A percentile compares a stretch with the other conserved stretches of the same genome.
These are phyloP conservation scores for Pseudohyphozyma bogoriensis DNA, from an alignment of 768 basidiomycete genomes.

Conservation along the genomic window DNA sequence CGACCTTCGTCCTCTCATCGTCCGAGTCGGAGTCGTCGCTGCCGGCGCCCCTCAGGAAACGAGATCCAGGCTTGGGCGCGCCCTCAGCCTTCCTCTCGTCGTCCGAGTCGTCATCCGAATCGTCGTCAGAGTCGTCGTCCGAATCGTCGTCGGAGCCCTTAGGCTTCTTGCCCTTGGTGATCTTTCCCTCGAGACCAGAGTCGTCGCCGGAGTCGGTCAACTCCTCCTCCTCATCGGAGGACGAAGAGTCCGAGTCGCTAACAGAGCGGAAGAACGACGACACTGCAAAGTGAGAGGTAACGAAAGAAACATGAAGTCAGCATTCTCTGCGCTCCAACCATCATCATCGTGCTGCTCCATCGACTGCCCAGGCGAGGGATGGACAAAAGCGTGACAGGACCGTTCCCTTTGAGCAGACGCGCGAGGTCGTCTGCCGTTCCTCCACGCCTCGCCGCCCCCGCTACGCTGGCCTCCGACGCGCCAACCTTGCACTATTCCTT, in stretches of 20 bases:
- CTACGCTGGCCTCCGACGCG: background rate
- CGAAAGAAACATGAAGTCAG: too few species aligned
- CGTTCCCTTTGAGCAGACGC: too few species aligned
- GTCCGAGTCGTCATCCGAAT: conserved; percentile 45
- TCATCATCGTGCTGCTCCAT: too few species aligned
- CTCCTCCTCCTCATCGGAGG: conserved; percentile 32
- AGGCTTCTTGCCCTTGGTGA: conserved; percentile 48
- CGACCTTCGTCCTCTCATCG: conserved; percentile 55
- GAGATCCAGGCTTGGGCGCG: conserved; percentile 24
- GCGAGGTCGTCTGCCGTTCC: background rate
- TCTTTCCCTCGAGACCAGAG: conserved; percentile 37
- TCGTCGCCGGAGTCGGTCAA: conserved; percentile 29
- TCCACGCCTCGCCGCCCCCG: background rate
- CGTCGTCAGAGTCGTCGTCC: conserved; percentile 50
- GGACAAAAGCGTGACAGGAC: too few species aligned
- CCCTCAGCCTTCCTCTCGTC: conserved; percentile 41
- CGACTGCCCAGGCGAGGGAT: too few species aligned
- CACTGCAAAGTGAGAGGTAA: conserved; percentile 4
- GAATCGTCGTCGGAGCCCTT: conserved; percentile 57
- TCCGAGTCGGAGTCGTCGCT: conserved; percentile 54
- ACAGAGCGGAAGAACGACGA: conserved; percentile 35
- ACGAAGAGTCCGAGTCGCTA: conserved; percentile 35
- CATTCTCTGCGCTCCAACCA: too few species aligned
- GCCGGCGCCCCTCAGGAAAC: conserved; percentile 46
- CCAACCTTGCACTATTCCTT: too few species aligned